A percentile compares a stretch with the other conserved stretches of the same genome.
These are phyloP conservation scores for Paramecium bursaria DNA, from an alignment of 73 alveolate species.

Conservation along the genomic window DNA sequence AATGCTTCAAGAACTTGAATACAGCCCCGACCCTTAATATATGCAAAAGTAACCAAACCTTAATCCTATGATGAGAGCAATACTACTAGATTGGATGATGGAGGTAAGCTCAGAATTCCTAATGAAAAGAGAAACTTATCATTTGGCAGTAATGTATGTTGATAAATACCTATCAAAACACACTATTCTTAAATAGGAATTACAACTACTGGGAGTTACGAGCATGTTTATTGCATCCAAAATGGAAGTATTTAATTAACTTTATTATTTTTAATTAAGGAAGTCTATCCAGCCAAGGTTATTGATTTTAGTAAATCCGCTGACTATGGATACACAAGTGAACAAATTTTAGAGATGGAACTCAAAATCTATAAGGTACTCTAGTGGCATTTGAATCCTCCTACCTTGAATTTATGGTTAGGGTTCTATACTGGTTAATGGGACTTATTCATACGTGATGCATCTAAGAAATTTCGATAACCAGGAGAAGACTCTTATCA, in stretches of 20 bases:
- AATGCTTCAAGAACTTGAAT: slow-evolving; percentile 50
- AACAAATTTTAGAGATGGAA: slow-evolving; percentile 70
- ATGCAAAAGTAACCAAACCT: slow-evolving; percentile 70
- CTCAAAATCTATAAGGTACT: slow-evolving; percentile 21
- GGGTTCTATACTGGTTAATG: slow-evolving; percentile 57
- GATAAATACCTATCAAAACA: slow-evolving; percentile 81
- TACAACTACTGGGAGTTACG: slow-evolving; percentile 90
- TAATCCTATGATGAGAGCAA: slow-evolving; percentile 85
- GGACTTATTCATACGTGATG: slow-evolving; percentile 54
- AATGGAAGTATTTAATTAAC: slow-evolving; percentile 73
- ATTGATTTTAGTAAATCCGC: slow-evolving; percentile 78
- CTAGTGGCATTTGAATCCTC: slow-evolving; percentile 42
- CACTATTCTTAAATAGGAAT: slow-evolving; percentile 72
- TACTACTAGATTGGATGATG: slow-evolving; percentile 97
- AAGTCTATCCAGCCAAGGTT: slow-evolving; percentile 77
- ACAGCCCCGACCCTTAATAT: slow-evolving; percentile 68
- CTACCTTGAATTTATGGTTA: slow-evolving; percentile 61
- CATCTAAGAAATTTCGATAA: not conserved
- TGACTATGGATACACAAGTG: slow-evolving; percentile 75
- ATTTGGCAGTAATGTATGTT: slow-evolving; percentile 81
- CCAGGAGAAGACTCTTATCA: not conserved
- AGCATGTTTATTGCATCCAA: slow-evolving; percentile 91
- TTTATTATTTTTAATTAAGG: slow-evolving; percentile 18
- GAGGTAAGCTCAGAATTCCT: slow-evolving; percentile 93
- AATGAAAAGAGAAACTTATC: slow-evolving; percentile 88